Evolutionary conservation across 2,329 filamentous ascomycete species (phyloP).

Genomic region (Aspergillus hiratsukae): DNA sequence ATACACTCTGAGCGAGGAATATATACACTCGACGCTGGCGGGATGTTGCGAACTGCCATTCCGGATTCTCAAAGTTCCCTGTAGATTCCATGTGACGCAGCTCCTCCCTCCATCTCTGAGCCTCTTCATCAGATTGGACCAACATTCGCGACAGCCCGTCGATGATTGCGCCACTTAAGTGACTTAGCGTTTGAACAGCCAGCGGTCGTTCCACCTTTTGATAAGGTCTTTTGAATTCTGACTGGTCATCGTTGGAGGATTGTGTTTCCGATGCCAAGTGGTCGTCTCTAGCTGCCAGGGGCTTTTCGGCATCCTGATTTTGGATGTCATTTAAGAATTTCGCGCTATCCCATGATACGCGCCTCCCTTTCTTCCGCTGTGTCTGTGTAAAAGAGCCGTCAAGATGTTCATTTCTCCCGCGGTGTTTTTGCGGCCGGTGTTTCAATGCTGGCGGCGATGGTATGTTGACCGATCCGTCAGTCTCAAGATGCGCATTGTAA

Average conservation of each 20-base stretch:
- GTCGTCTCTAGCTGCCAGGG: slow-evolving; percentile 5
- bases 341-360: slow-evolving; percentile 38
- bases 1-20: slow-evolving; percentile 43
- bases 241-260: slow-evolving; percentile 17
- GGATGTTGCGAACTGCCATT: slow-evolving; percentile 36
- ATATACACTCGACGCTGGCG: slow-evolving; percentile 35
- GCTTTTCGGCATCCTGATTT: slow-evolving; percentile 10
- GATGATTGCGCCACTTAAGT: slow-evolving; percentile 36
- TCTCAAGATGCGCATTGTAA: slow-evolving; percentile 25
- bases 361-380: slow-evolving; percentile 26
- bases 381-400: slow-evolving; percentile 15
- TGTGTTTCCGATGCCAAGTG: slow-evolving; percentile 13
- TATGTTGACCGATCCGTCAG: slow-evolving; percentile 24
- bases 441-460: slow-evolving; percentile 38
- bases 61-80: slow-evolving; percentile 34
- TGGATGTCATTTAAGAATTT: slow-evolving; percentile 29
- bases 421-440: slow-evolving; percentile 38
- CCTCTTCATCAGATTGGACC: slow-evolving; percentile 33
- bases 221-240: slow-evolving; percentile 10
- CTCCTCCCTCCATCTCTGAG: slow-evolving; percentile 36
- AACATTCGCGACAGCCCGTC: slow-evolving; percentile 34
- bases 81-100: slow-evolving; percentile 32
- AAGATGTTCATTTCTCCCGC: slow-evolving; percentile 24
- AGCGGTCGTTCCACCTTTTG: slow-evolving; percentile 9
- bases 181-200: slow-evolving; percentile 30